Evolutionary conservation across 768 basidiomycete species (phyloP), one percentile per base, ranked within the genome.

Genomic region (Lactarius sanguifluus): DNA sequence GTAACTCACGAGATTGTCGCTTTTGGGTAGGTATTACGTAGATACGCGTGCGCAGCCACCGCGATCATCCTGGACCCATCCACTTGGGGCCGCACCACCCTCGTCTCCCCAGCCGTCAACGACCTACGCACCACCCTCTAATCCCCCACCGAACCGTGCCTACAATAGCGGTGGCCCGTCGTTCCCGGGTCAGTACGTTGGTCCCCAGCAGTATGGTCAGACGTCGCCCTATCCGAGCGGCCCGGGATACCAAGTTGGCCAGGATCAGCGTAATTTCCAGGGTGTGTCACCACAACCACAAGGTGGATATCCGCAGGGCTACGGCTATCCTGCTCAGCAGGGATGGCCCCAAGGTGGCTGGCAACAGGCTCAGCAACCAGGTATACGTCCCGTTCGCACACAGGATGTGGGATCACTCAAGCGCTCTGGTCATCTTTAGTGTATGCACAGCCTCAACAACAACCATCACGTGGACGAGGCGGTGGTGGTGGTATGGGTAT

Each of bases 1-100:
- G 57, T 40, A 23, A 55, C 50, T 34, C n/a, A 16, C 1, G 56
- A 58, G 30, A 34, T 56, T 12, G 38, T 47, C 57, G n/a, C 28
- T 18, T 40, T 30, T 54, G 45, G 32, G 15, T 67, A 92, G 91
- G 90, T 92, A 85, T 79, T 92, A 92, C 69, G 88, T 92, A 55
- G 85, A 92, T 71, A 89, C 88, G 0, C 75, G 71, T 30, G 81
- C 83, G 55, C 76, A 80, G 20, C 90, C 90, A 5, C 87, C 89
- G 0, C 80, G 82, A 23, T 85, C 88, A 43, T 83, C 81, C 16
- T 92, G 91, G 91, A 79, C 77, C 0, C 91, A 91, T 70, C 91
- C 91, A 0, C 75, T 82, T n/a, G 87, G 86, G 36, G 36, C 12
- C 4, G 79, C 84, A 5, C 76, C 84, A 5, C 76, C 81, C 4